Percentiles rank a stretch among this genome's conserved stretches.
Conservation (phyloP, 2,329 filamentous ascomycete genomes). For the Cordyceps cicadae region DNA sequence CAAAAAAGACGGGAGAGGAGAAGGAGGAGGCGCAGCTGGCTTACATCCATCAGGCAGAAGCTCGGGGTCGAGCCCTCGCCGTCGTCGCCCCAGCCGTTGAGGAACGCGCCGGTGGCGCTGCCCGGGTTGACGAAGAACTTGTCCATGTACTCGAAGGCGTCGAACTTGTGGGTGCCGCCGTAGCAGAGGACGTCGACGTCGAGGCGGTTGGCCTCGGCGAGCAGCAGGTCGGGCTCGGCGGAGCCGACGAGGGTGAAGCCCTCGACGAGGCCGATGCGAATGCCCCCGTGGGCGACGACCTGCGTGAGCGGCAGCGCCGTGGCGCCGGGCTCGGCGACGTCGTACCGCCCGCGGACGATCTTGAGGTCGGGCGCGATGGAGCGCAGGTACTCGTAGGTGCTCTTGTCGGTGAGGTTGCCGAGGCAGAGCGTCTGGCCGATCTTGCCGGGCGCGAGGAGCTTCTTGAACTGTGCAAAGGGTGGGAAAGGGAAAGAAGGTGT, state of each 20-base stretch:
- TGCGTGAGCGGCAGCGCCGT: constrained; percentile 57
- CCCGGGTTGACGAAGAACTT: constrained; percentile 67
- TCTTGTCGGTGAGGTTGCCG: constrained; percentile 71
- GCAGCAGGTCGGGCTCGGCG: constrained; percentile 56
- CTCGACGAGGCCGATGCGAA: constrained; percentile 60
- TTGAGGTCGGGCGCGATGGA: constrained; percentile 64
- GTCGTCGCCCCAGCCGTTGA: constrained; percentile 48
- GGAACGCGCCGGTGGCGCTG: constrained; percentile 56
- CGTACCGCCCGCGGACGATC: constrained; percentile 59
- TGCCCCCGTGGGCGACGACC: constrained; percentile 56
- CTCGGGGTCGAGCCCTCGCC: constrained; percentile 75
- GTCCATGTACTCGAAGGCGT: constrained; percentile 66
- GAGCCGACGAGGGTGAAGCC: constrained; percentile 57
- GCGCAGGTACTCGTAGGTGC: constrained; percentile 73
- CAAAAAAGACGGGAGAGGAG: too few relatives aligned
- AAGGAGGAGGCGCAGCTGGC: constrained; percentile 24
- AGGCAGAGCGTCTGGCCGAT: constrained; percentile 75
- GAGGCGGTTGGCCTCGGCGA: constrained; percentile 59
- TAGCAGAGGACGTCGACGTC: constrained; percentile 63
- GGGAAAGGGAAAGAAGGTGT: neutral
- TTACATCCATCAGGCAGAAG: constrained; percentile 96
- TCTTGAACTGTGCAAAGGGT: constrained; percentile 60
- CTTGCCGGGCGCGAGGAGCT: constrained; percentile 74
- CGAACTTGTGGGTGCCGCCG: constrained; percentile 60
- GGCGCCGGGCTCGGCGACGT: constrained; percentile 45